A percentile compares a stretch with the other conserved stretches of the same genome.
Evolutionary conservation across 2,329 filamentous ascomycete genomes (phyloP).

Genomic region (Penicillium decumbens): DNA sequence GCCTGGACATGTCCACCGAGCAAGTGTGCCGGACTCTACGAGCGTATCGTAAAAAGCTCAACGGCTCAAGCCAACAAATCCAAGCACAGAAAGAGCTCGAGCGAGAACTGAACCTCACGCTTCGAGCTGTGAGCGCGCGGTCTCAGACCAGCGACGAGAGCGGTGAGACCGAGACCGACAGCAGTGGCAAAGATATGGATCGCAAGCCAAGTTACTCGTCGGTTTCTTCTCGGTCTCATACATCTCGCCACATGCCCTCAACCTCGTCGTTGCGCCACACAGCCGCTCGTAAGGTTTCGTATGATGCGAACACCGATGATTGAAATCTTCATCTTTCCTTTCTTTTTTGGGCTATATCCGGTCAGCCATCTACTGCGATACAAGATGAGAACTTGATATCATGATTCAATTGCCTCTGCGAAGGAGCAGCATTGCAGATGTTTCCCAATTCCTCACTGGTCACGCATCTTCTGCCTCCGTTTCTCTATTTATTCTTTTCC

Average conservation of each 20-base stretch:
- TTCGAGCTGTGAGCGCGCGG: constrained; percentile 33
- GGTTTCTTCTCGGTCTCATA: constrained; percentile 22
- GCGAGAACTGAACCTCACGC: constrained; percentile 50
- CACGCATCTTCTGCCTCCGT: neutral
- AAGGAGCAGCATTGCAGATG: neutral
- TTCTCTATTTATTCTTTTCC: neutral
- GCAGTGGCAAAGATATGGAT: constrained; percentile 37
- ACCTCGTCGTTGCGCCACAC: constrained; percentile 32
- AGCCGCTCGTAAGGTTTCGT: constrained; percentile 21
- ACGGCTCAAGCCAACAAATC: constrained; percentile 46
- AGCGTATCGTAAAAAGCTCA: constrained; percentile 56
- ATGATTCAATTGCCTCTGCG: neutral
- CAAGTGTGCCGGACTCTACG: constrained; percentile 55
- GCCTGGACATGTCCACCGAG: constrained; percentile 52
- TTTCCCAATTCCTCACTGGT: neutral
- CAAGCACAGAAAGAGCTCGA: constrained; percentile 54
- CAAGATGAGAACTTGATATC: neutral
- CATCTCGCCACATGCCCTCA: constrained; percentile 34
- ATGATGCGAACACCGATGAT: constrained; percentile 29
- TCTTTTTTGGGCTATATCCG: neutral
- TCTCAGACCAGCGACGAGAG: constrained; percentile 28
- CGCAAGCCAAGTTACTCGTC: constrained; percentile 23
- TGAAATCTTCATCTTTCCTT: constrained; percentile 1
- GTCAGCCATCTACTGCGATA: neutral
- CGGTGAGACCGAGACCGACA: constrained; percentile 37